Evolutionary conservation across 2,329 filamentous ascomycete species (phyloP).

Genomic region (Ophioceras dolichostomum): DNA sequence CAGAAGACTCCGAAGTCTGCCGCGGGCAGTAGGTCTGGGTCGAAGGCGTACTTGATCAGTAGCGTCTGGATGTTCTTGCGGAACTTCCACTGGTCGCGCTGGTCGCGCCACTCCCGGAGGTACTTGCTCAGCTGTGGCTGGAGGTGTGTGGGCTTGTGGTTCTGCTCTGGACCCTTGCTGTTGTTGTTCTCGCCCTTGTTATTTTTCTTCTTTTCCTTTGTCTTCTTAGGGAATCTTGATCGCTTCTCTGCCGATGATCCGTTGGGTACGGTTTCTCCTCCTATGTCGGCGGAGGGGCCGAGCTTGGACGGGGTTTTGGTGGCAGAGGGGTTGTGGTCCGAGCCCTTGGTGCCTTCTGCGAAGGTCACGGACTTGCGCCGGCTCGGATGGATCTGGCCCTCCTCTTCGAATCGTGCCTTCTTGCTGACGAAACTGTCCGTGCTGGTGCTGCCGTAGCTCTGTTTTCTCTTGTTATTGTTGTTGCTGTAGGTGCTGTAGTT

Average conservation of each 20-base stretch:
- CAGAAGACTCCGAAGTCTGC: conserved; percentile 61
- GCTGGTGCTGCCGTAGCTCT: conserved; percentile 2
- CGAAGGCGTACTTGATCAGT: conserved; percentile 69
- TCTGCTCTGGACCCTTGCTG: conserved; percentile 9
- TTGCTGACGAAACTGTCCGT: conserved; percentile 16
- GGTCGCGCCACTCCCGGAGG: conserved; percentile 60
- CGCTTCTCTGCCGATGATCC: conserved; percentile 17
- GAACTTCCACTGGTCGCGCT: conserved; percentile 76
- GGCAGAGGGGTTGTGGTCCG: conserved; percentile 5
- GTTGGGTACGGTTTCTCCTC: background rate
- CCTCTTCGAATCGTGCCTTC: conserved; percentile 15
- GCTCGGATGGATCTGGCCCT: conserved; percentile 13
- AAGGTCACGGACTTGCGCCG: conserved; percentile 37
- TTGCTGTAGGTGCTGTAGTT: background rate
- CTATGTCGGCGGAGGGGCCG: conserved; percentile 1
- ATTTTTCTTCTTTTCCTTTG: conserved; percentile 21
- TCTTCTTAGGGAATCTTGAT: conserved; percentile 17
- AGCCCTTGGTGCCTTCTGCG: conserved; percentile 25
- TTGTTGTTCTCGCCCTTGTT: conserved; percentile 24
- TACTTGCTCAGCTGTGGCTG: conserved; percentile 58
- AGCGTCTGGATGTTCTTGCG: conserved; percentile 87
- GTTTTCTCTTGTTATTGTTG: conserved; percentile 9
- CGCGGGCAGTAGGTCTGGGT: conserved; percentile 1
- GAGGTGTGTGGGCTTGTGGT: conserved; percentile 27
- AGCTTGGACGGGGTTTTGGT: conserved; percentile 8